These are phyloP conservation scores for Candida adriatica DNA, from an alignment of 805 yeast genomes.

Conservation along the genomic window DNA sequence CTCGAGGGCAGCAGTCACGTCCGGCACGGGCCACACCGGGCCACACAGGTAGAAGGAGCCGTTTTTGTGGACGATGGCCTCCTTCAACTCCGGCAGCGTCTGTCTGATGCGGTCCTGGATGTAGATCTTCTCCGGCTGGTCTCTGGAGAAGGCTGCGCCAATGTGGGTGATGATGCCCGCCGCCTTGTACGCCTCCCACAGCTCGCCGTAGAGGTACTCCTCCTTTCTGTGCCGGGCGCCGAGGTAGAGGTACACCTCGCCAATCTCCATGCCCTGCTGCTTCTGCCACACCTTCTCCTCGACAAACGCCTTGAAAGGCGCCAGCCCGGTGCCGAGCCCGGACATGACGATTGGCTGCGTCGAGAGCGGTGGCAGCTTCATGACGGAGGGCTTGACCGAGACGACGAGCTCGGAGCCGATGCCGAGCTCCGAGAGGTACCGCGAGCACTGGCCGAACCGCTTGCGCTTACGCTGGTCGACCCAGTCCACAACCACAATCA, in stretches of 20 bases:
- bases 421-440: constrained; percentile 70
- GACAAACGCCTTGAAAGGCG: constrained; percentile 95
- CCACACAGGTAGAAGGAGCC: constrained; percentile 97
- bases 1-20: constrained; percentile 82
- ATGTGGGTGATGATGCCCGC: constrained; percentile 90
- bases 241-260: constrained; percentile 78
- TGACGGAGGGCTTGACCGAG: constrained; percentile 92
- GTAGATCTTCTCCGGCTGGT: constrained; percentile 89
- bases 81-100: constrained; percentile 62
- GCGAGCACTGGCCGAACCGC: constrained; percentile 92
- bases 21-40: constrained; percentile 99
- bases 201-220: constrained; percentile 92
- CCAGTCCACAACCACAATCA: constrained; percentile 97
- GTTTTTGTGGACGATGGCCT: constrained; percentile 66
- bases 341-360: constrained; percentile 93
- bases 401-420: constrained; percentile 87
- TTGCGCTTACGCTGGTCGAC: constrained; percentile 75
- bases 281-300: constrained; percentile 94
- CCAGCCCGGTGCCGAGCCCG: constrained; percentile 96
- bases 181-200: constrained; percentile 93
- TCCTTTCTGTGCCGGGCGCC: constrained; percentile 95
- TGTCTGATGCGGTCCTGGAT: constrained; percentile 91
- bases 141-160: constrained; percentile 98
- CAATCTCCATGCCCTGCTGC: constrained; percentile 82
- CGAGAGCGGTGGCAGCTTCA: constrained; percentile 87